phyloP scores from a whole-genome alignment of 2,329 filamentous ascomycete genomes.

The Hypoxylon sp. region DNA sequence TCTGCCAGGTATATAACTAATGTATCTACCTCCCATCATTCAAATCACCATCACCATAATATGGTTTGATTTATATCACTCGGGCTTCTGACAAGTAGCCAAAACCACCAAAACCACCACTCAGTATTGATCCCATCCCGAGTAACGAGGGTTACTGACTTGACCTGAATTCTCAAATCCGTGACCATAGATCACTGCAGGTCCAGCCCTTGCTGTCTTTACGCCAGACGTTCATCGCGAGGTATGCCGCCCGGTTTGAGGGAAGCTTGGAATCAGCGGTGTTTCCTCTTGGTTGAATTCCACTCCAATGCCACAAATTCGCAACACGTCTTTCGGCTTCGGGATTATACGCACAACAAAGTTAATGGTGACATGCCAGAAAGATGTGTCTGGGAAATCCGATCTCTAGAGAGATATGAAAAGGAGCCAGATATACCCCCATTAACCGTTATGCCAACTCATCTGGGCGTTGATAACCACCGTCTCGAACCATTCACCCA shows the following conservation, averaged over 20 bases:
- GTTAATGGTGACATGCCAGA: constrained; percentile 60
- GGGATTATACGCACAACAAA: constrained; percentile 62
- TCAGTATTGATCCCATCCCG: constrained; percentile 54
- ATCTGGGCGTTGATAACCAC: constrained; percentile 62
- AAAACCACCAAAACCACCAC: constrained; percentile 48
- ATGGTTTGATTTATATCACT: background rate
- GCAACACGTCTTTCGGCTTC: constrained; percentile 53
- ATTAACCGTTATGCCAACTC: constrained; percentile 28
- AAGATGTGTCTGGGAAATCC: constrained; percentile 53
- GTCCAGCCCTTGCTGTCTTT: constrained; percentile 52
- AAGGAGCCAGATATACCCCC: constrained; percentile 9
- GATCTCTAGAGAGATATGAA: constrained; percentile 53
- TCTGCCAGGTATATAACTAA: too few species aligned
- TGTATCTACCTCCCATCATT: constrained; percentile 1
- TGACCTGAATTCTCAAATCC: constrained; percentile 55
- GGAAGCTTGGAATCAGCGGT: background rate
- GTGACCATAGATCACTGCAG: too few species aligned
- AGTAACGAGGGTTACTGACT: constrained; percentile 46
- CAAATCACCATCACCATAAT: background rate
- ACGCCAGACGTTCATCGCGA: constrained; percentile 55
- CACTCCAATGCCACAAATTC: constrained; percentile 43
- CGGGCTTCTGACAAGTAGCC: constrained; percentile 44
- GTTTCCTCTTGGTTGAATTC: background rate
- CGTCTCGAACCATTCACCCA: constrained; percentile 61
- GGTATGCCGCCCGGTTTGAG: constrained; percentile 55